These are phyloP conservation scores for Lactarius sp. DNA, from an alignment of 768 basidiomycete species.

Conservation along the genomic window DNA sequence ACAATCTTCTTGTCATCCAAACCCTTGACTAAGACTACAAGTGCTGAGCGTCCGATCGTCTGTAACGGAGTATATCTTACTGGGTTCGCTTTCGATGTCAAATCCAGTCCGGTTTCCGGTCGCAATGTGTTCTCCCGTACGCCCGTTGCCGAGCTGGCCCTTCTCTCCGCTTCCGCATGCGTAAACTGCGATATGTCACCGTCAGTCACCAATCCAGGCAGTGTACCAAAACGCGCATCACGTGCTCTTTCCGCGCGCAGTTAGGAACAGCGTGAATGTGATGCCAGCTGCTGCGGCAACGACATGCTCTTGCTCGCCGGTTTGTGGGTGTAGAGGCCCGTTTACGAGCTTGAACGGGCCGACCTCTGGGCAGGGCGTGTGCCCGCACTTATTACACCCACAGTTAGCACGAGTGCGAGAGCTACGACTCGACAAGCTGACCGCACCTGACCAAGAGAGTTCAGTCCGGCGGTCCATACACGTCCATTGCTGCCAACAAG, in stretches of 20 bases:
- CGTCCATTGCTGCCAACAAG: constrained; percentile 77
- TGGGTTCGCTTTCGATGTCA: constrained; percentile 68
- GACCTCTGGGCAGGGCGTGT: constrained; percentile 50
- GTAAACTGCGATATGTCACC: constrained; percentile 50
- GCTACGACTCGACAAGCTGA: not conserved
- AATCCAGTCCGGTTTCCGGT: constrained; percentile 81
- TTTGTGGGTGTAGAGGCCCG: constrained; percentile 38
- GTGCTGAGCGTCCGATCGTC: constrained; percentile 21
- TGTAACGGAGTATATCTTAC: constrained; percentile 36
- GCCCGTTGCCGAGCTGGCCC: constrained; percentile 90
- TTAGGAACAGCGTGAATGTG: constrained; percentile 79
- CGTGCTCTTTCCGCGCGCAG: constrained; percentile 74
- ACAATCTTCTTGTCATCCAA: constrained; percentile 74
- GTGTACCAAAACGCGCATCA: constrained; percentile 1
- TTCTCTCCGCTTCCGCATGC: constrained; percentile 89
- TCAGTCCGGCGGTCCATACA: constrained; percentile 81
- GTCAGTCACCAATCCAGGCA: constrained; percentile 8
- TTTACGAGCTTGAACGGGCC: constrained; percentile 58
- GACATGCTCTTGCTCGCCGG: constrained; percentile 59
- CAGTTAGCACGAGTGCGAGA: not conserved
- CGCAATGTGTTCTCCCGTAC: constrained; percentile 86
- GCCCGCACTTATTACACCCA: constrained; percentile 17
- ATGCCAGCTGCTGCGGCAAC: constrained; percentile 76
- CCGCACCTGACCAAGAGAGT: constrained; percentile 72
- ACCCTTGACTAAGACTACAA: constrained; percentile 65